These are phyloP conservation scores for Sclerotinia trifoliorum DNA, from an alignment of 2,329 filamentous ascomycete species.

Conservation along the genomic window DNA sequence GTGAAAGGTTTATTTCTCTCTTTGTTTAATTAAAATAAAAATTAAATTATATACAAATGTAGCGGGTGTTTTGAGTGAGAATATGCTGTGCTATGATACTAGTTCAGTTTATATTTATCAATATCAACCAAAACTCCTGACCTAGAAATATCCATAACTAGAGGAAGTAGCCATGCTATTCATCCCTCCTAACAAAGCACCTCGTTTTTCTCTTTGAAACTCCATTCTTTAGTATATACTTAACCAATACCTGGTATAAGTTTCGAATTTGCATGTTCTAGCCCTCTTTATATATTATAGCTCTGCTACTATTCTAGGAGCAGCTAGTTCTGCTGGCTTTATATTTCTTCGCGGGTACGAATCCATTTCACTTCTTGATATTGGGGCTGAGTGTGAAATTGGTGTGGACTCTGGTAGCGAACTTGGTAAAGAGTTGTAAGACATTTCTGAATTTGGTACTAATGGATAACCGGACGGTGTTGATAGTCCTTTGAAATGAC, in stretches of 20 bases:
- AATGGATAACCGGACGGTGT: neutral
- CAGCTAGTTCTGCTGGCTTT: neutral
- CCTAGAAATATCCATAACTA: neutral
- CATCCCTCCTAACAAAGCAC: neutral
- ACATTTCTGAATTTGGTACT: neutral
- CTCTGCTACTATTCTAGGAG: neutral
- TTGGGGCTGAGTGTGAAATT: neutral
- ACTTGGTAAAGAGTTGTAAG: neutral
- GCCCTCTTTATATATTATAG: neutral
- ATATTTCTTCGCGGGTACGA: neutral
- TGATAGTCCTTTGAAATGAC: neutral
- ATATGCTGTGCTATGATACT: no score
- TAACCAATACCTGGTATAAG: neutral
- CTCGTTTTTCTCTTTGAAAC: neutral
- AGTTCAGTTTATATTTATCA: neutral
- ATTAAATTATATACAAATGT: fast-evolving
- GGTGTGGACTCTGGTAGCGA: neutral
- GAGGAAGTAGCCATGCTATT: neutral
- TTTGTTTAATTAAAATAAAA: neutral
- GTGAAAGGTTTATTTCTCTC: neutral
- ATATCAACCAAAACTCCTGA: neutral
- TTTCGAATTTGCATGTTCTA: neutral
- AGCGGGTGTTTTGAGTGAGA: neutral
- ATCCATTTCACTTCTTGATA: neutral
- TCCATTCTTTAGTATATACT: neutral